Evolutionary conservation across 1,284 basidiomycete genomes (phyloP).

Genomic region (Ustilago shanxiensis): DNA sequence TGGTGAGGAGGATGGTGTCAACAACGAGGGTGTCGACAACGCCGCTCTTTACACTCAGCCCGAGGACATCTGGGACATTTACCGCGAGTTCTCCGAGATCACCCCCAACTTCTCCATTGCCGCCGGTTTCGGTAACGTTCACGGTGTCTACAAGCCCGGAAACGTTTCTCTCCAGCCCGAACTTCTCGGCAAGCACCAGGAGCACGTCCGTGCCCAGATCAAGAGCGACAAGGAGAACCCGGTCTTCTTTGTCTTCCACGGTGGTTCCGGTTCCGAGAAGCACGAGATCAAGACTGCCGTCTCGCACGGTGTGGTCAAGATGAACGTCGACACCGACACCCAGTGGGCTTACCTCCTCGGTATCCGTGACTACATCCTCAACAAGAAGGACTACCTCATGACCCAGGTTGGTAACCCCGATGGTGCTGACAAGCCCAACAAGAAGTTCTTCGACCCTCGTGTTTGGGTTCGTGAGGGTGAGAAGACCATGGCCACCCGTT

Average conservation of each 20-base stretch:
- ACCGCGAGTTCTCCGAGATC: slow-evolving; percentile 85
- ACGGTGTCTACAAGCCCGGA: slow-evolving; percentile 73
- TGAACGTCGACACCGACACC: slow-evolving; percentile 76
- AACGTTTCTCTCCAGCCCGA: slow-evolving; percentile 89
- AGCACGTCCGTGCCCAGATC: slow-evolving; percentile 80
- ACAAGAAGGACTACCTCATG: slow-evolving; percentile 70
- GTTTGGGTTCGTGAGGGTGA: slow-evolving; percentile 99
- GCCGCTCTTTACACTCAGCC: slow-evolving; percentile 95
- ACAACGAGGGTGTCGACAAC: slow-evolving; percentile 86
- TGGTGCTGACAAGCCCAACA: slow-evolving; percentile 69
- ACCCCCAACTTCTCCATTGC: slow-evolving; percentile 96
- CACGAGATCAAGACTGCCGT: slow-evolving; percentile 96
- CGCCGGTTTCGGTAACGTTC: slow-evolving; percentile 96
- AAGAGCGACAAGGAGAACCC: slow-evolving; percentile 75
- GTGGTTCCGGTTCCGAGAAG: slow-evolving; percentile 96
- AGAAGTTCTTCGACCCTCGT: slow-evolving; percentile 74
- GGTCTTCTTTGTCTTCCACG: slow-evolving; percentile 99
- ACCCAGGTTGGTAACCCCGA: slow-evolving; percentile 70
- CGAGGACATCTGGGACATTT: slow-evolving; percentile 89
- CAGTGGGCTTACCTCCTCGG: slow-evolving; percentile 92
- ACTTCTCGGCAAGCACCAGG: slow-evolving; percentile 92
- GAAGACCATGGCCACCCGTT: slow-evolving; percentile 88
- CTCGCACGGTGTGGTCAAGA: slow-evolving; percentile 78
- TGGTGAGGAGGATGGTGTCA: slow-evolving; percentile 97
- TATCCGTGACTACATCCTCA: slow-evolving; percentile 74